Conservation (phyloP, 2,329 filamentous ascomycete species). For the Claviceps humidiphila region DNA sequence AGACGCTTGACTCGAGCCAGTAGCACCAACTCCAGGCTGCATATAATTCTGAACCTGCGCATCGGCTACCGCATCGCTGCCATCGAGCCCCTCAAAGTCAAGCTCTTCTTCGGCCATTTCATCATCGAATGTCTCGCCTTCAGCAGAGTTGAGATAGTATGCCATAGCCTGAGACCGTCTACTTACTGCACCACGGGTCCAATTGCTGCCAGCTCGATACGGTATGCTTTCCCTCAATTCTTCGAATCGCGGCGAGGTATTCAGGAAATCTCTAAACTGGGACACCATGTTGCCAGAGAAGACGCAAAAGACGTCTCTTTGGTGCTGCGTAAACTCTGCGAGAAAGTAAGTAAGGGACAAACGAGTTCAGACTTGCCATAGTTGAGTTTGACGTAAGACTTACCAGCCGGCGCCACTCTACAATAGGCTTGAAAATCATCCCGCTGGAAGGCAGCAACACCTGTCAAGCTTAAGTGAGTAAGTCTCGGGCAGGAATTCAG, state of each 20-base stretch:
- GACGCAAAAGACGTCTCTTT: conserved; percentile 91
- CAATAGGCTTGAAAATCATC: conserved; percentile 78
- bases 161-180: conserved; percentile 9
- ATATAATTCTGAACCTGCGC: conserved; percentile 14
- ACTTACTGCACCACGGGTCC: conserved; percentile 7
- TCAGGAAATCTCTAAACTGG: conserved; percentile 66
- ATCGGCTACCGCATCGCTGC: conserved; percentile 25
- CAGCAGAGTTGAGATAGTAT: conserved; percentile 11
- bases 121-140: conserved; percentile 26
- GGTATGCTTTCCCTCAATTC: conserved; percentile 24
- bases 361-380: neutral
- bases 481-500: conserved; percentile 85
- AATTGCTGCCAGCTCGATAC: conserved; percentile 7
- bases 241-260: conserved; percentile 36
- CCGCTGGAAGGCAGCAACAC: conserved; percentile 78
- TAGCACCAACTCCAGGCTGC: neutral
- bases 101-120: conserved; percentile 33
- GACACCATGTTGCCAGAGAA: conserved; percentile 81
- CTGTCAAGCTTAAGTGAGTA: conserved; percentile 88
- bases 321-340: conserved; percentile 84
- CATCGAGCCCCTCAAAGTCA: conserved; percentile 27
- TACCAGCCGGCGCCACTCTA: conserved; percentile 66
- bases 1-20: neutral
- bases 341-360: neutral
- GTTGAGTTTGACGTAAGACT: conserved; percentile 9